Evolutionary conservation across 805 yeast species (phyloP).

Genomic region (Clavispora carvajalis): DNA sequence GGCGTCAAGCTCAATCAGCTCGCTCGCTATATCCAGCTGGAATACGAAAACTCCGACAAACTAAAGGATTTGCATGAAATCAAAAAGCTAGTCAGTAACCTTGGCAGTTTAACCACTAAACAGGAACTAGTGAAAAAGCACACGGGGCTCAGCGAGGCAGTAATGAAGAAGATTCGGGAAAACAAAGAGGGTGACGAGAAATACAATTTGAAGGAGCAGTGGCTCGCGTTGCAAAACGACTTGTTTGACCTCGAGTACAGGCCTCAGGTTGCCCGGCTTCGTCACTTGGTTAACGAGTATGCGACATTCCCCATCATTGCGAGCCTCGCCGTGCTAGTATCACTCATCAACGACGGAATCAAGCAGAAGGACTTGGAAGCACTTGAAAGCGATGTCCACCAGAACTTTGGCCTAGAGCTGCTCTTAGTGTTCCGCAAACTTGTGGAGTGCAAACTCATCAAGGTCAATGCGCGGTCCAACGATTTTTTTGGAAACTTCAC

Average conservation of each 20-base stretch:
- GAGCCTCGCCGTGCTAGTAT: conserved; percentile 51
- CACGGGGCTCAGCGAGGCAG: conserved; percentile 65
- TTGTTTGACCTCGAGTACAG: conserved; percentile 44
- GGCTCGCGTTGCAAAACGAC: conserved; percentile 65
- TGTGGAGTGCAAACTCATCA: conserved; percentile 43
- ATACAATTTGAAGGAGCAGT: conserved; percentile 35
- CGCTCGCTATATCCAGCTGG: conserved; percentile 66
- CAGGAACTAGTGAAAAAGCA: conserved; percentile 70
- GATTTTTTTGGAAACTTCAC: conserved; percentile 21
- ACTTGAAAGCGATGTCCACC: conserved; percentile 51
- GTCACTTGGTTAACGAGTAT: conserved; percentile 37
- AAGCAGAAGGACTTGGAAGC: conserved; percentile 55
- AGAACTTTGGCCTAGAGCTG: conserved; percentile 59
- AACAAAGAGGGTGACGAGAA: conserved; percentile 14
- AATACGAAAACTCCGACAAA: conserved; percentile 43
- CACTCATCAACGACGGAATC: conserved; percentile 64
- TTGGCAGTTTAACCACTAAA: conserved; percentile 59
- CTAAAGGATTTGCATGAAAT: conserved; percentile 42
- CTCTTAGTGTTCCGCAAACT: conserved; percentile 45
- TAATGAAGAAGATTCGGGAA: conserved; percentile 43
- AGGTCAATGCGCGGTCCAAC: conserved; percentile 19
- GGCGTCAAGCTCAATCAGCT: conserved; percentile 66
- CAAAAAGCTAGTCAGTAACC: conserved; percentile 62
- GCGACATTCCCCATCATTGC: conserved; percentile 40
- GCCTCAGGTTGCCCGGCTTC: conserved; percentile 21